phyloP scores from a whole-genome alignment of 2,329 filamentous ascomycete genomes.

The Samsoniella hepiali region DNA sequence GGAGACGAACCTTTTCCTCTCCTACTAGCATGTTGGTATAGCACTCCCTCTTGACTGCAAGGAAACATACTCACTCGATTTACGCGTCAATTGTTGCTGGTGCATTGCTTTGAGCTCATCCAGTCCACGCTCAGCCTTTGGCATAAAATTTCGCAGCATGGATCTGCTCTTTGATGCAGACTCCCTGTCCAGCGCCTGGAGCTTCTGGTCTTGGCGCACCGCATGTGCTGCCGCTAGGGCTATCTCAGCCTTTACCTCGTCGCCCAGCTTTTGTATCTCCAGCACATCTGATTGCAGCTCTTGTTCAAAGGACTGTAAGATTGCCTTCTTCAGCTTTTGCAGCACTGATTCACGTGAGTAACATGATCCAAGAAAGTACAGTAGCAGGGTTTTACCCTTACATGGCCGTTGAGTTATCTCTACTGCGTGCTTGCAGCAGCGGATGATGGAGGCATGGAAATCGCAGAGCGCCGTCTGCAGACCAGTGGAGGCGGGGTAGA shows the following conservation, averaged over 20 bases:
- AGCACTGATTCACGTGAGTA: not conserved
- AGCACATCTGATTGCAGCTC: not conserved
- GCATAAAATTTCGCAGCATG: not conserved
- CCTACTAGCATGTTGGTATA: not conserved
- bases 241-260: not conserved
- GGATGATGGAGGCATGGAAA: slow-evolving; percentile 36
- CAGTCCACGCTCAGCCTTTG: not conserved
- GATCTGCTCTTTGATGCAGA: not conserved
- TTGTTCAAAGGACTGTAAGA: not conserved
- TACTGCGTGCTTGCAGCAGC: slow-evolving; percentile 34
- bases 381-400: not conserved
- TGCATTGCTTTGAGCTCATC: not conserved
- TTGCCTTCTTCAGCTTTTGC: not conserved
- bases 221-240: not conserved
- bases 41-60: too few relatives aligned
- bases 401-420: slow-evolving; percentile 24
- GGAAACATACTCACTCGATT: not conserved
- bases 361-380: not conserved
- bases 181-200: not conserved
- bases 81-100: not conserved
- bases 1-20: not conserved
- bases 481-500: not conserved
- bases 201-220: not conserved
- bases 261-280: not conserved
- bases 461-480: slow-evolving; percentile 26